phyloP scores from a whole-genome alignment of 345 rosid species.

The Cardamine chenopodiifolia region DNA sequence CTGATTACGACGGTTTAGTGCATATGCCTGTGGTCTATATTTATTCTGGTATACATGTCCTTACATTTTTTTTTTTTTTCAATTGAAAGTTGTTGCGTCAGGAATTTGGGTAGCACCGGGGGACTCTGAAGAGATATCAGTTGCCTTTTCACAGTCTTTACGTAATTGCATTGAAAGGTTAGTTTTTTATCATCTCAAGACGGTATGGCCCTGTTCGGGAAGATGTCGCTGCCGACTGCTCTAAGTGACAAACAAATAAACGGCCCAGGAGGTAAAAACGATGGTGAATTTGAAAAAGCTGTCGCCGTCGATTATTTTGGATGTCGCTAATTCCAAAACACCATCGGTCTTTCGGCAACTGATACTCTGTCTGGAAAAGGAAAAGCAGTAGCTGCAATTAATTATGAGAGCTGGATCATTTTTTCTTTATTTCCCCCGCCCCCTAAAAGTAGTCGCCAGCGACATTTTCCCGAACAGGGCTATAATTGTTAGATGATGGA shows the following conservation, averaged over 20 bases:
- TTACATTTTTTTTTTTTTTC: constrained; percentile 22
- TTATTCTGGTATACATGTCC: constrained; percentile 10
- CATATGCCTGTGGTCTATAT: constrained; percentile 8
- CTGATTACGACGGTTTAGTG: constrained; percentile 7
- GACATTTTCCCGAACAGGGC: neutral
- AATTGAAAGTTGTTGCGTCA: constrained; percentile 74
- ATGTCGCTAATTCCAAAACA: neutral
- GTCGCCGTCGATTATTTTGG: neutral
- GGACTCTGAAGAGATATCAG: constrained; percentile 93
- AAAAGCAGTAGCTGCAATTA: neutral
- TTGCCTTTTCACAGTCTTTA: constrained; percentile 90
- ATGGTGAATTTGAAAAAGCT: neutral
- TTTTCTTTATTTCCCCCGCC: neutral
- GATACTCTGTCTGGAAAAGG: neutral
- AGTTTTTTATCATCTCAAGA: constrained; percentile 33
- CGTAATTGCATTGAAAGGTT: constrained; percentile 92
- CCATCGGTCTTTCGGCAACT: neutral
- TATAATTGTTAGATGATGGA: constrained; percentile 19
- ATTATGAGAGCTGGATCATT: neutral
- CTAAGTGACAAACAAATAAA: neutral
- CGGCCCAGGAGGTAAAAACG: neutral
- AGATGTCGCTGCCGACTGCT: neutral
- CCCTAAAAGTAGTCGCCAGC: neutral
- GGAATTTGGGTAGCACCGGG: constrained; percentile 99
- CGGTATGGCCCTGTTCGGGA: neutral